phyloP scores from a whole-genome alignment of 805 yeast genomes.

The Cyberlindnera xylosilytica region DNA sequence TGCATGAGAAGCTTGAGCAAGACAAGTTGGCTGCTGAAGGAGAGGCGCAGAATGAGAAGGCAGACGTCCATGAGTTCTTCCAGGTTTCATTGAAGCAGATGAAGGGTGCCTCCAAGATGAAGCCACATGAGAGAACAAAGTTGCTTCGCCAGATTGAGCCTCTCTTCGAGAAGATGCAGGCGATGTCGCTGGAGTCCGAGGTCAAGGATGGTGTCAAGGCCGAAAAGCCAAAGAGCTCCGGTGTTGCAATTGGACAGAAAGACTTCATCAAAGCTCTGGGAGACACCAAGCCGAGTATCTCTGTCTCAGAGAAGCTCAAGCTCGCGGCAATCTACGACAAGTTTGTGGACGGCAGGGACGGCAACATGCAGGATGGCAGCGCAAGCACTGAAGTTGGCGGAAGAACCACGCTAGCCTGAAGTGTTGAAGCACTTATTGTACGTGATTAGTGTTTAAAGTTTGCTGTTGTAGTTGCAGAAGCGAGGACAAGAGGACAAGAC shows the following conservation, averaged over 20 bases:
- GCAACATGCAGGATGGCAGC: slow-evolving; percentile 88
- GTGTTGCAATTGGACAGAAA: slow-evolving; percentile 44
- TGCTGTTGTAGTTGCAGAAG: no score
- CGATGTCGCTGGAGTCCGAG: background rate
- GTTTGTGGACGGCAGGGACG: slow-evolving; percentile 76
- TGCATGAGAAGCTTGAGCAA: slow-evolving; percentile 60
- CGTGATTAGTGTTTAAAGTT: no score
- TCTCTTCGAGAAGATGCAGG: slow-evolving; percentile 27
- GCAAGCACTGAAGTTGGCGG: slow-evolving; percentile 34
- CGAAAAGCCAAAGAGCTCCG: slow-evolving; percentile 18
- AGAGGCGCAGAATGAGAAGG: slow-evolving; percentile 10
- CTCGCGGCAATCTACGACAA: slow-evolving; percentile 62
- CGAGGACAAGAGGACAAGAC: background rate
- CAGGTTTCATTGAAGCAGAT: slow-evolving; percentile 32
- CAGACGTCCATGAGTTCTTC: slow-evolving; percentile 37
- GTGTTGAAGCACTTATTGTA: no score
- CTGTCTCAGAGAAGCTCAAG: slow-evolving; percentile 63
- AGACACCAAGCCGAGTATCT: slow-evolving; percentile 90
- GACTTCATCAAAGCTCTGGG: slow-evolving; percentile 61
- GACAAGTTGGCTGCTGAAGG: slow-evolving; percentile 34
- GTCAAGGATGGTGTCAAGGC: background rate
- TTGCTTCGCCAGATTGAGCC: slow-evolving; percentile 42
- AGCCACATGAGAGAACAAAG: slow-evolving; percentile 40
- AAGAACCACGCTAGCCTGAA: slow-evolving; percentile 16
- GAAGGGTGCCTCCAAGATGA: slow-evolving; percentile 22